These are phyloP conservation scores for Rubia yunnanensis DNA, from an alignment of 257 asterid species.

Conservation along the genomic window DNA sequence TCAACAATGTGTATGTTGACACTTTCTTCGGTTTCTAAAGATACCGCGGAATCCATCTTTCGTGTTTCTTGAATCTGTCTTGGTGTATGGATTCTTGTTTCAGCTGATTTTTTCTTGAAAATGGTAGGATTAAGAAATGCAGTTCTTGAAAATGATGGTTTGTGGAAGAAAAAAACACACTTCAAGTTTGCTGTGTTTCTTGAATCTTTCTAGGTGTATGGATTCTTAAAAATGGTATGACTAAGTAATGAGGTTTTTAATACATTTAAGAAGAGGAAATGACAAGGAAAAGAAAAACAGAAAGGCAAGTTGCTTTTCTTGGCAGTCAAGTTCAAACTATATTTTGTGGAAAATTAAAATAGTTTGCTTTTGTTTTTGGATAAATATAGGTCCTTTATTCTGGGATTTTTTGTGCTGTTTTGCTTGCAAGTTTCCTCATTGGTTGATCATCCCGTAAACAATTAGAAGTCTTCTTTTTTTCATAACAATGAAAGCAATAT, in stretches of 20 bases:
- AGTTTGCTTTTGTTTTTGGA: constrained; percentile 14
- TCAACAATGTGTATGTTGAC: constrained; percentile 50
- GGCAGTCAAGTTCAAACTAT: constrained; percentile 11
- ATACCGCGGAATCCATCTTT: constrained; percentile 41
- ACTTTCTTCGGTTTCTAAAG: constrained; percentile 40
- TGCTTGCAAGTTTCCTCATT: neutral
- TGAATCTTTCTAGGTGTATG: too few relatives aligned
- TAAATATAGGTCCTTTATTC: neutral
- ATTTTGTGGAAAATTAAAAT: constrained; percentile 21
- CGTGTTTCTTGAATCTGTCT: neutral
- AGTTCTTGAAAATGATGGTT: neutral
- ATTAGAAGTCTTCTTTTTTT: neutral
- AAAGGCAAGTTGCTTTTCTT: constrained; percentile 41
- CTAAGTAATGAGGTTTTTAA: constrained; percentile 1
- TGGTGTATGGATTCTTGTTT: neutral
- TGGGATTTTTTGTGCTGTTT: neutral
- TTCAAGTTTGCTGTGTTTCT: too few relatives aligned
- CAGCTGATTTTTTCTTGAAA: neutral
- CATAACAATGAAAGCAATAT: neutral
- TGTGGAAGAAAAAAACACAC: neutral
- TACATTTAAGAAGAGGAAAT: constrained; percentile 39
- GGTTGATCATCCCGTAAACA: neutral
- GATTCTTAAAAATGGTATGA: too few relatives aligned
- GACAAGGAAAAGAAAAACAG: constrained; percentile 42
- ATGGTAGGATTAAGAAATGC: too few relatives aligned